Evolutionary conservation across 352 stramenopile species (phyloP).

Genomic region (Pythium insidiosum): DNA sequence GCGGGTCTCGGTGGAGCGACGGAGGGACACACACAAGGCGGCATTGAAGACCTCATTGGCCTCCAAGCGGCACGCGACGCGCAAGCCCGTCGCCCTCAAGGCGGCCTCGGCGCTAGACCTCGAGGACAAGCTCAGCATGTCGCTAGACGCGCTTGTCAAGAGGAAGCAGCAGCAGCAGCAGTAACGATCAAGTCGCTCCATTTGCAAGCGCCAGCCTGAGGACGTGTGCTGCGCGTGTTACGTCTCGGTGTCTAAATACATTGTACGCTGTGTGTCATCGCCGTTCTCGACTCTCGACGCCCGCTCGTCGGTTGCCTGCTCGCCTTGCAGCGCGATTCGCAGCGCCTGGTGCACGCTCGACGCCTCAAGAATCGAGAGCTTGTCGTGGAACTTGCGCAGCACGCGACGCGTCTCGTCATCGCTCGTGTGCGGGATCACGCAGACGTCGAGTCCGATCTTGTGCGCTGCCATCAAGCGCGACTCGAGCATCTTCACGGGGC

Average conservation of each 20-base stretch:
- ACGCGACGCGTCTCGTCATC: slow-evolving; percentile 30
- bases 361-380: slow-evolving; percentile 52
- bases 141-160: slow-evolving; percentile 61
- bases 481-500: slow-evolving; percentile 79
- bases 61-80: slow-evolving; percentile 14
- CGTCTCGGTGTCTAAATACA: slow-evolving; percentile 3
- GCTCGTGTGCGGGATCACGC: slow-evolving; percentile 57
- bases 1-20: slow-evolving; percentile 14
- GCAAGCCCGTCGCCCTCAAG: neutral
- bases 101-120: slow-evolving; percentile 19
- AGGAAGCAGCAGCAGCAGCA: too few relatives aligned
- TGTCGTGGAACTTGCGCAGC: slow-evolving; percentile 46
- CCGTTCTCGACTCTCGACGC: too few relatives aligned
- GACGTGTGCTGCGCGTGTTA: neutral
- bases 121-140: slow-evolving; percentile 55
- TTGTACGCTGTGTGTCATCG: too few relatives aligned
- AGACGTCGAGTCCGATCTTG: slow-evolving; percentile 73
- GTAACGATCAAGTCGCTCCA: too few relatives aligned
- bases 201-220: slow-evolving; percentile 9
- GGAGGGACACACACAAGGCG: too few relatives aligned
- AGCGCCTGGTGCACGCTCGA: slow-evolving; percentile 59
- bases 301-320: too few relatives aligned
- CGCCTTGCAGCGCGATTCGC: slow-evolving; percentile 37
- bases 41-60: too few relatives aligned
- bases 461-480: slow-evolving; percentile 63